Conservation (phyloP, 2,329 filamentous ascomycete genomes). For the Beauveria sp. region DNA sequence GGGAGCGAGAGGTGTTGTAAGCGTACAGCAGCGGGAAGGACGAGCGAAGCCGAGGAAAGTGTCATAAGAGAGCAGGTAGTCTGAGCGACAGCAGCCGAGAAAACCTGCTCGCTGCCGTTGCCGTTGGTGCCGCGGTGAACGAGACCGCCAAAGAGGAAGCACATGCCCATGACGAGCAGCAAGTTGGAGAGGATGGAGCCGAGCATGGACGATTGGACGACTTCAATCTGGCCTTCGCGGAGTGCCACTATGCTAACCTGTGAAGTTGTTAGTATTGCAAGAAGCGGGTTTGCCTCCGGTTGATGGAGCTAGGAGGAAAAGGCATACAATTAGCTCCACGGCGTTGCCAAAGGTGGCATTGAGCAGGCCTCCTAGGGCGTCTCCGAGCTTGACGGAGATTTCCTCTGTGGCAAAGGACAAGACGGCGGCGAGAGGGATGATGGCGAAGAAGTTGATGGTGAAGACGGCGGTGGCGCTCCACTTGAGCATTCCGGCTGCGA, state of each 20-base stretch:
- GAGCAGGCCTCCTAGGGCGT: constrained; percentile 64
- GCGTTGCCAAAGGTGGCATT: constrained; percentile 77
- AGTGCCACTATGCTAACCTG: constrained; percentile 91
- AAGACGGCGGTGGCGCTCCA: constrained; percentile 65
- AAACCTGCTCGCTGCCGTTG: constrained; percentile 57
- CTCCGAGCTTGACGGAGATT: constrained; percentile 62
- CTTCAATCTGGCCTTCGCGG: constrained; percentile 76
- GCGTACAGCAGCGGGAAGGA: constrained; percentile 64
- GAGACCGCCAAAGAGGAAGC: constrained; percentile 68
- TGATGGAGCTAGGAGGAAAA: neutral
- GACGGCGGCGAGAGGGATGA: constrained; percentile 66
- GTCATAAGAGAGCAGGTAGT: constrained; percentile 71
- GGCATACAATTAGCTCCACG: constrained; percentile 67
- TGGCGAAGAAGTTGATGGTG: constrained; percentile 72
- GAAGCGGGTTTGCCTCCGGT: neutral
- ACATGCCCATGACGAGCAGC: constrained; percentile 76
- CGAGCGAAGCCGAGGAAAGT: constrained; percentile 66
- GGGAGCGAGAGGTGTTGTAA: neutral
- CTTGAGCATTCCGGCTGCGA: constrained; percentile 53
- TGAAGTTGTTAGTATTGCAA: constrained; percentile 9
- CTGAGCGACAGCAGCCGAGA: constrained; percentile 69
- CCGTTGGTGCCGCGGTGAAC: constrained; percentile 51
- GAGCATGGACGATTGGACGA: constrained; percentile 97
- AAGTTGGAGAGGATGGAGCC: constrained; percentile 94
- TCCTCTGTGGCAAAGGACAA: constrained; percentile 74